phyloP scores from a whole-genome alignment of 1,139 yeast genomes.

The Saccharomyces hybrid region DNA sequence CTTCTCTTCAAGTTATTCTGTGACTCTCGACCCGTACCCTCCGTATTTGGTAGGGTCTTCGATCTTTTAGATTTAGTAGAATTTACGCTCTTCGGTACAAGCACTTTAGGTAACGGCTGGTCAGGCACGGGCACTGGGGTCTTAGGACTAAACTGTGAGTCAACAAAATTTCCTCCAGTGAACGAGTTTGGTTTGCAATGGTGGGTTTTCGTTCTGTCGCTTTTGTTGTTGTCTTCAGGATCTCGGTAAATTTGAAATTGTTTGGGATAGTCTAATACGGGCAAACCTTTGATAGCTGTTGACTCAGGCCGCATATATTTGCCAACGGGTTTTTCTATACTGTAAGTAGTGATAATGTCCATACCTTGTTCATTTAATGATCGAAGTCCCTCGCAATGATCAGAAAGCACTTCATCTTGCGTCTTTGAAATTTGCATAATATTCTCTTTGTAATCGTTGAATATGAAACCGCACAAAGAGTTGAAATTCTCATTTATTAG shows the following conservation, averaged over 20 bases:
- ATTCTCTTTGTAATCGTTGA: conserved; percentile 8
- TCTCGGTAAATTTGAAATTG: neutral
- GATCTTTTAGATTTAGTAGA: conserved; percentile 14
- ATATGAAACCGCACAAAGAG: neutral
- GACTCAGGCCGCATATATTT: neutral
- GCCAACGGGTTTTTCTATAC: neutral
- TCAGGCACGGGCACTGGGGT: conserved; percentile 31
- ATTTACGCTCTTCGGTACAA: conserved; percentile 21
- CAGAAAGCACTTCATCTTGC: conserved; percentile 11
- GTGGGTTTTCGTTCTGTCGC: neutral
- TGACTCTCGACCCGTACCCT: neutral
- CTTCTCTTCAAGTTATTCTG: conserved; percentile 15
- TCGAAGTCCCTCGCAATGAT: conserved; percentile 3
- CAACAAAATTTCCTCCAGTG: neutral
- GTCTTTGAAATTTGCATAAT: conserved; percentile 11
- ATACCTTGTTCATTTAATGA: neutral
- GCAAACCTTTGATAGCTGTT: neutral
- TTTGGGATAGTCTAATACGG: neutral
- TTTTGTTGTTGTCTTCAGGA: neutral
- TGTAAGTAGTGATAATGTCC: neutral
- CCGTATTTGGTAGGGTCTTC: conserved; percentile 8
- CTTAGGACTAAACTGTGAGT: conserved; percentile 11
- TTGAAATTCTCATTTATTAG: neutral
- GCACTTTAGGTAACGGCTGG: conserved; percentile 22
- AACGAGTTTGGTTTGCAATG: neutral